Conservation (phyloP, 78 protist genomes). For the Mastigamoeba balamuthi region DNA sequence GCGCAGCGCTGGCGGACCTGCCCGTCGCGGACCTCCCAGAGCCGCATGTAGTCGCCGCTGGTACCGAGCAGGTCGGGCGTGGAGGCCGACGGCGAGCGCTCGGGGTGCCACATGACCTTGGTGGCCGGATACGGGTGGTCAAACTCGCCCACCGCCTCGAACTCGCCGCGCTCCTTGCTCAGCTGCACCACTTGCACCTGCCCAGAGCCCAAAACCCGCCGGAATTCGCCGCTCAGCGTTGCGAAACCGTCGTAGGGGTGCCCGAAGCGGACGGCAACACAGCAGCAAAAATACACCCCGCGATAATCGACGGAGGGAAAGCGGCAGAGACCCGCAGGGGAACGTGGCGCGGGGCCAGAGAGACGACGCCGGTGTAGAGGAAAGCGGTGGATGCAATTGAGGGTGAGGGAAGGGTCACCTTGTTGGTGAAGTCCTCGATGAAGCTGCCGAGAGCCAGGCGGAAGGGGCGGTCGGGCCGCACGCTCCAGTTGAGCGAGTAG, state of each 20-base stretch:
- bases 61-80: conserved; percentile 83
- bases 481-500: conserved; percentile 81
- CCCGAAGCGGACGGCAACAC: no score
- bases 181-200: conserved; percentile 32
- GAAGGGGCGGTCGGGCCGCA: conserved; percentile 48
- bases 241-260: no score
- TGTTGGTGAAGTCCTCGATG: conserved; percentile 75
- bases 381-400: no score
- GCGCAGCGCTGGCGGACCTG: neutral
- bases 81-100: conserved; percentile 57
- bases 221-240: no score
- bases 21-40: conserved; percentile 63
- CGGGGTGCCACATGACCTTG: conserved; percentile 85
- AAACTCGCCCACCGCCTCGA: conserved; percentile 40
- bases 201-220: no score
- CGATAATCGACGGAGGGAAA: no score
- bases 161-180: conserved; percentile 29
- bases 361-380: no score
- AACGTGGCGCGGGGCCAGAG: no score
- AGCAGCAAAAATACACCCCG: no score
- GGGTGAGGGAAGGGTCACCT: no score
- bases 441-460: conserved; percentile 88
- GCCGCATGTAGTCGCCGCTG: conserved; percentile 91
- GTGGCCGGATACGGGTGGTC: conserved; percentile 96
- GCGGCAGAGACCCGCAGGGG: no score